Percentiles rank a stretch among this genome's conserved stretches.
These are phyloP conservation scores for Auriscalpium vulgare DNA, from an alignment of 768 basidiomycete genomes.

Conservation along the genomic window DNA sequence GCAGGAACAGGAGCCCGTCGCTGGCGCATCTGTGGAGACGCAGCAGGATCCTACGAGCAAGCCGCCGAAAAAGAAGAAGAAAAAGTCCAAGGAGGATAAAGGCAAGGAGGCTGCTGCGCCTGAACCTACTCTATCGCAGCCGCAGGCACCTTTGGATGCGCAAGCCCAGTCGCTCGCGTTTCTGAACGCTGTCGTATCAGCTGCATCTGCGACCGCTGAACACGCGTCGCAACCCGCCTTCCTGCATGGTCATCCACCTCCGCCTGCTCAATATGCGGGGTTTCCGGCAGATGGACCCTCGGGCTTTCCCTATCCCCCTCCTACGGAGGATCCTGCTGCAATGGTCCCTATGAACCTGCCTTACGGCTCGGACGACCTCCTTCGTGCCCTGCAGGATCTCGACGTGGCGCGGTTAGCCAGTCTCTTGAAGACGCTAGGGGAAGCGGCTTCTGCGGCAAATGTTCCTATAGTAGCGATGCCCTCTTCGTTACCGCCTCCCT, in stretches of 20 bases:
- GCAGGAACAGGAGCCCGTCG: no score
- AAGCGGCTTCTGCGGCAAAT: constrained; percentile 41
- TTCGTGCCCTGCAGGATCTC: constrained; percentile 65
- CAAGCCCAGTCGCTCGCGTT: constrained; percentile 39
- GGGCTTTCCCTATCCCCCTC: constrained; percentile 28
- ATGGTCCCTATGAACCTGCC: constrained; percentile 27
- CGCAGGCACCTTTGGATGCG: not conserved
- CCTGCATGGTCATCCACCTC: constrained; percentile 10
- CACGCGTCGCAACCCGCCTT: constrained; percentile 18
- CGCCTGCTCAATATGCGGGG: not conserved
- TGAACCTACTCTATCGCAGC: constrained; percentile 6
- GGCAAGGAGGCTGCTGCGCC: constrained; percentile 28
- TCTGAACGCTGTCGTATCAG: constrained; percentile 57
- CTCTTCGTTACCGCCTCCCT: not conserved
- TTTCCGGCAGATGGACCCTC: not conserved
- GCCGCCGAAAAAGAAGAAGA: constrained; percentile 22
- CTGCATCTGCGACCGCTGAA: constrained; percentile 40
- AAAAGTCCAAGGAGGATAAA: constrained; percentile 27
- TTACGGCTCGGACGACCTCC: constrained; percentile 58
- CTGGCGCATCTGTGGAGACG: constrained; percentile 3
- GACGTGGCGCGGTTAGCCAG: constrained; percentile 65
- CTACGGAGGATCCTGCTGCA: constrained; percentile 8
- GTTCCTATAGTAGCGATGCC: constrained; percentile 18
- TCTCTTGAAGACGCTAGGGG: constrained; percentile 57
- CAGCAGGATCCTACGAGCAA: constrained; percentile 12